Evolutionary conservation across 257 asterid species (phyloP), one percentile per base, ranked within the genome.

Genomic region (Lycium barbarum): DNA sequence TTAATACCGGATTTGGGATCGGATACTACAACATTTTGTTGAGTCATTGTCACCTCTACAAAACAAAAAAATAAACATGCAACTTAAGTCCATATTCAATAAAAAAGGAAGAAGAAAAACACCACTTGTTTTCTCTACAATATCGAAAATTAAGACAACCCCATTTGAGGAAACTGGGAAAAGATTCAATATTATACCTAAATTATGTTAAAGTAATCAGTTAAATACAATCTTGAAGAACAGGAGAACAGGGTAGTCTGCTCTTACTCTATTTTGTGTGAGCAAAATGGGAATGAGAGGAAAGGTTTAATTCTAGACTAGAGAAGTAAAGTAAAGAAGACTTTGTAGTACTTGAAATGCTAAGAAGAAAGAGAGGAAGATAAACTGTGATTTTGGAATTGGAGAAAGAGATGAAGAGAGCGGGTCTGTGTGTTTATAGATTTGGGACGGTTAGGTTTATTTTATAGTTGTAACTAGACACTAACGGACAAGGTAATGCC

Each of bases 21-120:
- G 22, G 98, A 58, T n/a, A 89, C 94, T 76, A 91, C 90, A 88
- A 91, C 97, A 93, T 96, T 96, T 73, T 91, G 98, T 82, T 93
- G 88, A 45, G 90, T 89, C 91, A 89, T 89, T 51, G 61, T 81
- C 63, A 11, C 80, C 35, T 26, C 65, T 78, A 35, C 20, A 14
- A 78, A 78, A 15, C 38, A 13, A 74, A 38, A 55, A 13, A 13
- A 59, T 20, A 58, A 20, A 43, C 36, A 45, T 74, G 6, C 61
- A 45, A 53, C 45, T 61, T 58, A 36, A 71, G 70, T 12, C 61
- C 72, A n/a, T 22, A 9, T 45, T 45, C 80, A 73, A 40, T 22
- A 8, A 55, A 55, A 55, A 13, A 15, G 15, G 1, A 47, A 4
- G 45, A 40, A 40, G 45, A 45, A 58, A 8, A 15, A 9, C 3